phyloP scores from a whole-genome alignment of 2,329 filamentous ascomycete genomes.

The Stachybotrys chartarum region DNA sequence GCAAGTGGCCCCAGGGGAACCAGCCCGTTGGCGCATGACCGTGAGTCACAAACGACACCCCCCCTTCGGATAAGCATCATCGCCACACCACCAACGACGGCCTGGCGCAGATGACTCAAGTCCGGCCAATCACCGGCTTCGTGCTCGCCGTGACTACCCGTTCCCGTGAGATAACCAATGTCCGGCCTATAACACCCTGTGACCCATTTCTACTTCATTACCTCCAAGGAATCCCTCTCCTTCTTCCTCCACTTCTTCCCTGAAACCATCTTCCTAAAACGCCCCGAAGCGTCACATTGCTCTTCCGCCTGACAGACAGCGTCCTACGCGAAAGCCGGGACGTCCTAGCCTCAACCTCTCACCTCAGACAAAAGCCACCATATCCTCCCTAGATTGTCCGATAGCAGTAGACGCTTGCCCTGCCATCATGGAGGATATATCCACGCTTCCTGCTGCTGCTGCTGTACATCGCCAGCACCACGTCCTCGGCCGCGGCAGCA shows the following conservation, averaged over 20 bases:
- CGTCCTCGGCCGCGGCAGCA: slow-evolving; percentile 2
- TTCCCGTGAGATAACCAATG: background rate
- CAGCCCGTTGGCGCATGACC: too few species aligned
- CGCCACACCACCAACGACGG: background rate
- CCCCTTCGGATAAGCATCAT: too few species aligned
- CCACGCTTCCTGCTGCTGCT: background rate
- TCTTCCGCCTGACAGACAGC: background rate
- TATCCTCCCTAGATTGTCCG: too few species aligned
- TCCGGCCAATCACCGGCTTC: background rate
- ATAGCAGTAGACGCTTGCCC: background rate
- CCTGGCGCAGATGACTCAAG: background rate
- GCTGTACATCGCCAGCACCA: background rate
- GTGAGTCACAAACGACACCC: too few species aligned
- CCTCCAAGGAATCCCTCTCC: background rate
- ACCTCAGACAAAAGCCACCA: too few species aligned
- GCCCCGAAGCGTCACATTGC: background rate
- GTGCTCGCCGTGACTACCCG: background rate
- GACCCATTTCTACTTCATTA: background rate
- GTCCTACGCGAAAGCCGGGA: too few species aligned
- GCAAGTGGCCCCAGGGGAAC: too few species aligned
- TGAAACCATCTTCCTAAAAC: background rate
- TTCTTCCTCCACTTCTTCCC: background rate
- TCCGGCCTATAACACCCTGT: background rate
- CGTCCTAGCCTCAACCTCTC: too few species aligned
- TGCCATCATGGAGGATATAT: background rate